These are phyloP conservation scores for Apiosordaria backusii DNA, from an alignment of 495 filamentous ascomycete species.

Conservation along the genomic window DNA sequence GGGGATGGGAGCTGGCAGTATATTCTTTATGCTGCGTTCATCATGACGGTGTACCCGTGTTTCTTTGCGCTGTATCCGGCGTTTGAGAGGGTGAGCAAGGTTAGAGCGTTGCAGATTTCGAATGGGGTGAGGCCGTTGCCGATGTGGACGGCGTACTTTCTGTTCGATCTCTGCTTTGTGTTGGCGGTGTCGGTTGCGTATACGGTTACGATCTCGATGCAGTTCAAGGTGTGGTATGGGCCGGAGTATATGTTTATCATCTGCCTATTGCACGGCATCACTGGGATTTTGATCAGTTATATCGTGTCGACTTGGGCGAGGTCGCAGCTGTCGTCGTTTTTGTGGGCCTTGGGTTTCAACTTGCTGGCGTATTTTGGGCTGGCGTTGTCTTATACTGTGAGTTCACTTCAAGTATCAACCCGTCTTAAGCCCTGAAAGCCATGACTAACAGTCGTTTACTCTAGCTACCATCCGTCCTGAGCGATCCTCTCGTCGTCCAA, in stretches of 20 bases:
- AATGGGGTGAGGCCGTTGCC: constrained; percentile 69
- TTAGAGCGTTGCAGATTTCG: constrained; percentile 75
- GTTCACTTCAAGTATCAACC: not conserved
- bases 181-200: constrained; percentile 61
- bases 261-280: constrained; percentile 66
- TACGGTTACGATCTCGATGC: constrained; percentile 52
- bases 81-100: constrained; percentile 64
- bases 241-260: constrained; percentile 70
- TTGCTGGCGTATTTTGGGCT: constrained; percentile 34
- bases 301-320: constrained; percentile 58
- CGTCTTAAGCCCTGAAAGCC: not conserved
- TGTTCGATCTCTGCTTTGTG: constrained; percentile 70
- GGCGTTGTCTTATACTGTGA: constrained; percentile 16
- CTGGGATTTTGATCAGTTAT: constrained; percentile 64
- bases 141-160: constrained; percentile 70
- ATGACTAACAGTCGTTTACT: not conserved
- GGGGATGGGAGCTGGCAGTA: constrained; percentile 45
- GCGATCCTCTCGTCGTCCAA: constrained; percentile 56
- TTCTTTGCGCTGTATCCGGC: constrained; percentile 84
- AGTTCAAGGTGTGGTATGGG: constrained; percentile 60
- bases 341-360: constrained; percentile 62
- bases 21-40: constrained; percentile 70
- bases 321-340: constrained; percentile 35
- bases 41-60: constrained; percentile 67
- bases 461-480: constrained; percentile 66